Evolutionary conservation across 768 basidiomycete species (phyloP), one percentile per base, ranked within the genome.

Genomic region (Agaricus sinodeliciosus): DNA sequence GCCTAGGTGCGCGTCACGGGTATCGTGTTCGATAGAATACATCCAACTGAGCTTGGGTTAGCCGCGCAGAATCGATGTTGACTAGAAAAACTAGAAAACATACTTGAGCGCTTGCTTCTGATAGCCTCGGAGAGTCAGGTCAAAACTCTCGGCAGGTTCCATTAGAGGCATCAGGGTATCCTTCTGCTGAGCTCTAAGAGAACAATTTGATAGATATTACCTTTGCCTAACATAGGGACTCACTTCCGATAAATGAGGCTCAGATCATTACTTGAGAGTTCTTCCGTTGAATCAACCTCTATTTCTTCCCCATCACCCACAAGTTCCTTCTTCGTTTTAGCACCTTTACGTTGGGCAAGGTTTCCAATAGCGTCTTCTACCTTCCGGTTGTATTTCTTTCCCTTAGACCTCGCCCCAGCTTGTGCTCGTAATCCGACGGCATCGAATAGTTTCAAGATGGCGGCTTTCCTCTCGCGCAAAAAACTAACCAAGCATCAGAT

Each of bases 51-150:
- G n/a, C 26, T n/a, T 35, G 28, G 48, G 18, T 49, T 45, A 51
- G 25, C 15, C 22, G 43, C 35, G 28, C 45, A 36, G 15, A 37
- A 28, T 7, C n/a, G 26, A 28, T 8, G 5, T 3, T 9, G n/a
- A 31, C 13, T 2, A 13, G 47, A 35, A 36, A 11, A 66, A 31
- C 13, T 2, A 13, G 47, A 35, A 36, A 11, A 66, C 82, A 43
- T 49, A 90, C 85, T 72, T 72, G 43, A 97, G 71, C 0, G 94
- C 95, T 67, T 98, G 95, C 63, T 93, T 95, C 63, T 97, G 95
- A 68, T 98, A 97, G 35, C 82, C 83, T 43, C 91, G 80, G 25
- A 95, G 69, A 2, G 74, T 82, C 34, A 94, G 69, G 0, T 78
- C 75, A 65, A 97, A 97, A 0, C 87, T 80, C 1, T 80, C 72